Percentiles rank a stretch among this genome's conserved stretches.
Evolutionary conservation across 2,329 filamentous ascomycete species (phyloP).

Genomic region (Penicillium italicum): DNA sequence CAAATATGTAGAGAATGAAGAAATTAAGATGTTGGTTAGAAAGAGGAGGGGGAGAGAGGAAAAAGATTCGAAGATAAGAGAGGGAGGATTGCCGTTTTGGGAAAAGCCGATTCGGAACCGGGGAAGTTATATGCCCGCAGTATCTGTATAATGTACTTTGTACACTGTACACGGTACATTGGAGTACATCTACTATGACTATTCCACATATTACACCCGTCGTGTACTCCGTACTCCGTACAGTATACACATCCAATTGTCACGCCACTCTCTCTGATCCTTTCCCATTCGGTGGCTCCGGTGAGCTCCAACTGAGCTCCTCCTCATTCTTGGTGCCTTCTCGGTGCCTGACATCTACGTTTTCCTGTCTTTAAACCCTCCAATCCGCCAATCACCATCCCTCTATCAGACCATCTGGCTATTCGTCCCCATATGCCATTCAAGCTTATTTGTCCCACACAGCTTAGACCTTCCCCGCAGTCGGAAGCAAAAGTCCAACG

Average conservation of each 20-base stretch:
- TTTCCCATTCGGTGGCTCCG: constrained; percentile 23
- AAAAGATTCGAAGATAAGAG: constrained; percentile 16
- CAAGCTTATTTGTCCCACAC: constrained; percentile 5
- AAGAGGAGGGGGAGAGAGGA: constrained; percentile 4
- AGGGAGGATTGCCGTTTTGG: constrained; percentile 16
- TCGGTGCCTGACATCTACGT: background rate
- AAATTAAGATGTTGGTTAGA: background rate
- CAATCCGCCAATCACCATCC: background rate
- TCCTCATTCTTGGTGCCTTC: background rate
- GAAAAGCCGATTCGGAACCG: constrained; percentile 17
- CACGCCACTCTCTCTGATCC: too few relatives aligned
- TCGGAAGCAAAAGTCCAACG: background rate
- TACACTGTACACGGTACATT: constrained; percentile 1
- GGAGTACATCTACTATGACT: background rate
- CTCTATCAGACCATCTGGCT: background rate
- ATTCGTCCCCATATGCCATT: background rate
- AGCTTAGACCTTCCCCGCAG: constrained; percentile 5
- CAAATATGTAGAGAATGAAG: background rate
- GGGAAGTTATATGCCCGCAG: background rate
- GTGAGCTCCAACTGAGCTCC: constrained; percentile 18
- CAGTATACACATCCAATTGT: too few relatives aligned
- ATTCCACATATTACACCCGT: too few relatives aligned
- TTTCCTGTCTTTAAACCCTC: background rate
- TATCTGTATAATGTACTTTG: background rate
- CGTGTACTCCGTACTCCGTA: too few relatives aligned